Conservation (phyloP, 257 asterid genomes). For the Ophiorrhiza pumila region DNA sequence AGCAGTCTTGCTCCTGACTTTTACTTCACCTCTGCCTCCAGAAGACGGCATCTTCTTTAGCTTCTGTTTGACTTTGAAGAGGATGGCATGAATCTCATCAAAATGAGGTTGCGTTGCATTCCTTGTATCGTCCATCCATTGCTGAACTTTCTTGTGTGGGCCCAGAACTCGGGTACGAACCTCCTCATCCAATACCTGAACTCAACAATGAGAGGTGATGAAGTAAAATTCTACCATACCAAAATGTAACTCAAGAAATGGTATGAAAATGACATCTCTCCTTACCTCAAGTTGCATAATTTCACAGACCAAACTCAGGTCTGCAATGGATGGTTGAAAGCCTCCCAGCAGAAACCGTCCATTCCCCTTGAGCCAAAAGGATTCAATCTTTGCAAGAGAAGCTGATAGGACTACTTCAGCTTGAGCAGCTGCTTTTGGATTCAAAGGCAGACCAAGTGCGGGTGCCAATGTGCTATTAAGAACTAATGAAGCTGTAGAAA, state of each 20-base stretch:
- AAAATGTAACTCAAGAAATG: background rate
- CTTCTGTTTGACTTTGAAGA: slow-evolving; percentile 35
- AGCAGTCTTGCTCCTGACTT: background rate
- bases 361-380: slow-evolving; percentile 71
- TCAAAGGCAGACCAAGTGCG: slow-evolving; percentile 55
- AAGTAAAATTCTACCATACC: background rate
- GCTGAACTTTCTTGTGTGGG: slow-evolving; percentile 54
- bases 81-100: slow-evolving; percentile 52
- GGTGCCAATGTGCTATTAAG: slow-evolving; percentile 58
- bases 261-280: slow-evolving; percentile 10
- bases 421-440: slow-evolving; percentile 65
- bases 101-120: slow-evolving; percentile 71
- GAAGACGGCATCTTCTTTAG: slow-evolving; percentile 33
- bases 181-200: slow-evolving; percentile 46
- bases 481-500: slow-evolving; percentile 52
- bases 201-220: background rate
- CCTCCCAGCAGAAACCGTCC: slow-evolving; percentile 76
- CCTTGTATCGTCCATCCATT: slow-evolving; percentile 73
- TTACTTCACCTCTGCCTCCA: slow-evolving; percentile 17
- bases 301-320: slow-evolving; percentile 84
- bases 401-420: slow-evolving; percentile 51
- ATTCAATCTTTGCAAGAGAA: slow-evolving; percentile 65
- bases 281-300: slow-evolving; percentile 88
- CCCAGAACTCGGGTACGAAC: slow-evolving; percentile 50
- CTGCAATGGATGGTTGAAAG: slow-evolving; percentile 83